phyloP scores from a whole-genome alignment of 345 rosid species.

The Adansonia digitata region DNA sequence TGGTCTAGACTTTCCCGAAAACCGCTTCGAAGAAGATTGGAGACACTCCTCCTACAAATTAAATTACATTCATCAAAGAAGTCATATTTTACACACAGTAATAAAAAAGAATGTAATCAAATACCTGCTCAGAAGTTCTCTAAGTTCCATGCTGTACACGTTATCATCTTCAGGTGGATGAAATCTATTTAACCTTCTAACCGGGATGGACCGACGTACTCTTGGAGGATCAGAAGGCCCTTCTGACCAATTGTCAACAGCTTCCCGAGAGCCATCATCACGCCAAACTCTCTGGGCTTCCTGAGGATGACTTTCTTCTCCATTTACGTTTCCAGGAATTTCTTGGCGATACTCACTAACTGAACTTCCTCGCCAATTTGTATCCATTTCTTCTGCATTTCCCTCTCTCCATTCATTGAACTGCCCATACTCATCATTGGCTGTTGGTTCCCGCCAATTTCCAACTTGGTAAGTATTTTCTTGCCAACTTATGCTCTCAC shows the following conservation, averaged over 20 bases:
- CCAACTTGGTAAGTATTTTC: conserved; percentile 43
- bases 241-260: conserved; percentile 58
- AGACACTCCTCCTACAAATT: conserved; percentile 81
- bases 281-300: conserved; percentile 56
- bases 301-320: conserved; percentile 39
- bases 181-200: conserved; percentile 81
- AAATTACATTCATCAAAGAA: conserved; percentile 1
- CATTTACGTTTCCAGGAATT: conserved; percentile 35
- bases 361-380: conserved; percentile 47
- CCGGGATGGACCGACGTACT: conserved; percentile 50
- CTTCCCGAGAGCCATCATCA: conserved; percentile 46
- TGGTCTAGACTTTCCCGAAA: conserved; percentile 99
- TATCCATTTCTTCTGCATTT: conserved; percentile 49
- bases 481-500: conserved; percentile 44
- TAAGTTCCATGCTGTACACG: conserved; percentile 92
- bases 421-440: conserved; percentile 39
- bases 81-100: not conserved
- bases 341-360: conserved; percentile 51
- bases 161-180: conserved; percentile 95
- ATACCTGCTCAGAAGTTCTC: conserved; percentile 96
- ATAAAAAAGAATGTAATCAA: not conserved
- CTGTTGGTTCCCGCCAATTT: conserved; percentile 42
- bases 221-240: conserved; percentile 59
- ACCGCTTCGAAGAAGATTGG: conserved; percentile 94
- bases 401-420: conserved; percentile 47